phyloP scores from a whole-genome alignment of 2,329 filamentous ascomycete species.

The Mollisiaceae sp. region DNA sequence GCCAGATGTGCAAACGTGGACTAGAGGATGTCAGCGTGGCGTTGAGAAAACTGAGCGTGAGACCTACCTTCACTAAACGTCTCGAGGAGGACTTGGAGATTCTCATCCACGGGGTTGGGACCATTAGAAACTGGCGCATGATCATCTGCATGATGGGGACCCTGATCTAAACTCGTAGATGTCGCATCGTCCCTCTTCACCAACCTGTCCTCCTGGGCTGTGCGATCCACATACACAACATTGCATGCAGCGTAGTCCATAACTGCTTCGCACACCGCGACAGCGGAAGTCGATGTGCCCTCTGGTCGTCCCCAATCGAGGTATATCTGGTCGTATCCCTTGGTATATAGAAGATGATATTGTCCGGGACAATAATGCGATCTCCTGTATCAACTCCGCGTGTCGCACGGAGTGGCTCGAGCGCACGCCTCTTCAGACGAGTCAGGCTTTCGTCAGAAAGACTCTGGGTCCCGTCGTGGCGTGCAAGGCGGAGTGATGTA shows the following conservation, averaged over 20 bases:
- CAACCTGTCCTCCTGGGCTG: constrained; percentile 45
- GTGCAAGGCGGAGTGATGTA: constrained; percentile 14
- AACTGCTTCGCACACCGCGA: constrained; percentile 39
- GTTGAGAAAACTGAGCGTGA: constrained; percentile 14
- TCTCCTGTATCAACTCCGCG: constrained; percentile 22
- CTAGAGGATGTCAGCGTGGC: constrained; percentile 43
- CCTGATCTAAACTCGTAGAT: constrained; percentile 36
- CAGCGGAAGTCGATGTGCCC: constrained; percentile 31
- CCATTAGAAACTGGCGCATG: constrained; percentile 21
- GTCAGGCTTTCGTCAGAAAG: constrained; percentile 29
- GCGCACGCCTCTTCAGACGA: constrained; percentile 34
- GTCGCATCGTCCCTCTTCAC: constrained; percentile 43
- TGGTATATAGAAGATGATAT: constrained; percentile 16
- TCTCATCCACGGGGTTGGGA: constrained; percentile 48
- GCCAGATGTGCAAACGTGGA: constrained; percentile 58
- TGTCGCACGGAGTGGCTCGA: constrained; percentile 36
- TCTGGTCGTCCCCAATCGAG: constrained; percentile 32
- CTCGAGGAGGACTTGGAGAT: constrained; percentile 54
- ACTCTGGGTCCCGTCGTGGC: constrained; percentile 18
- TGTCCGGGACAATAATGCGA: constrained; percentile 20
- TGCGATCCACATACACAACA: constrained; percentile 51
- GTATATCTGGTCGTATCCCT: constrained; percentile 17
- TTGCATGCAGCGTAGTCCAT: constrained; percentile 51
- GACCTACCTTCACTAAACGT: constrained; percentile 55
- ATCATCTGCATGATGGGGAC: constrained; percentile 24